phyloP scores from a whole-genome alignment of 768 basidiomycete species.

The Hericium coralloides region DNA sequence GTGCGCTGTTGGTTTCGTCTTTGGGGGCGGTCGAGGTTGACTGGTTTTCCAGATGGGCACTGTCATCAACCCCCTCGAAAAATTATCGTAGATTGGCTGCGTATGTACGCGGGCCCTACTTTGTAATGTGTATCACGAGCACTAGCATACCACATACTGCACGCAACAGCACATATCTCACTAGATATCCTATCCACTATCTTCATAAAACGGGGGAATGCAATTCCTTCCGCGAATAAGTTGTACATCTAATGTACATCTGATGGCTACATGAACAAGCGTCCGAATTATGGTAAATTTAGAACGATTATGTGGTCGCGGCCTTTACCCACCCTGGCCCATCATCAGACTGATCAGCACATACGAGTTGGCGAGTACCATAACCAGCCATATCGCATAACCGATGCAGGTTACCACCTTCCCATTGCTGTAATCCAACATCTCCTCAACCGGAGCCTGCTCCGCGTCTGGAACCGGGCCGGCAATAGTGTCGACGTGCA shows the following conservation, averaged over 20 bases:
- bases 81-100: conserved; percentile 27
- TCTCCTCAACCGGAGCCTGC: conserved; percentile 23
- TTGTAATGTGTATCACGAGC: neutral
- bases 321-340: conserved; percentile 21
- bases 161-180: neutral
- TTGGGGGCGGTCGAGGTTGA: neutral
- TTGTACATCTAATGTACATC: no score
- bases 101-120: neutral
- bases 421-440: conserved; percentile 58
- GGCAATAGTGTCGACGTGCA: no score
- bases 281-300: no score
- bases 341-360: conserved; percentile 54
- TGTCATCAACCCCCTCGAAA: conserved; percentile 62
- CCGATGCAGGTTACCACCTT: conserved; percentile 42
- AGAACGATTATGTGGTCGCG: neutral
- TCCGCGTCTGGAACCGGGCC: neutral
- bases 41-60: conserved; percentile 44
- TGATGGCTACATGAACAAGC: no score
- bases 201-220: no score
- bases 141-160: neutral
- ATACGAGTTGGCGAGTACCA: conserved; percentile 68
- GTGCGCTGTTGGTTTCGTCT: conserved; percentile 7
- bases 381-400: conserved; percentile 50
- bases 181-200: no score
- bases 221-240: no score